Conservation (phyloP, 371 early-diverging fungal species). For the Mortierella sp. region DNA sequence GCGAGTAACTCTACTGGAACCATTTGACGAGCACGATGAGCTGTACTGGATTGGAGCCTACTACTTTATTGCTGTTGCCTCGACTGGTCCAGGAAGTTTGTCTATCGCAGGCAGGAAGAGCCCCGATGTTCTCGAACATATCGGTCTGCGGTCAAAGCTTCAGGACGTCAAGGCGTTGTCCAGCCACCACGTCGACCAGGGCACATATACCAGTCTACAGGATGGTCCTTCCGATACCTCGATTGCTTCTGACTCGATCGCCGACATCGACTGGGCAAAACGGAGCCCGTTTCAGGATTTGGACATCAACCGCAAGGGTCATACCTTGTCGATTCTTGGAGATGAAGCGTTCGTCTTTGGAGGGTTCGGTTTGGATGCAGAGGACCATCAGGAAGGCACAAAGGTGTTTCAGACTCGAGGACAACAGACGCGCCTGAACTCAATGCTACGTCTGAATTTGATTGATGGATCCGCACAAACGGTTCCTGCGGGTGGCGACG, state of each 20-base stretch:
- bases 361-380: constrained; percentile 47
- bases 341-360: constrained; percentile 45
- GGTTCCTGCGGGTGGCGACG: constrained; percentile 17
- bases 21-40: constrained; percentile 55
- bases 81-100: constrained; percentile 5
- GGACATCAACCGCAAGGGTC: constrained; percentile 51
- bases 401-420: constrained; percentile 37
- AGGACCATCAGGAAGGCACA: constrained; percentile 24
- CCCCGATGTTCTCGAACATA: constrained; percentile 35
- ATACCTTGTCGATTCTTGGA: constrained; percentile 40
- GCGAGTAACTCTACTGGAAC: constrained; percentile 35
- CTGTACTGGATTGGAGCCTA: constrained; percentile 51
- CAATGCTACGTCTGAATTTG: constrained; percentile 26
- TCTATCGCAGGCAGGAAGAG: constrained; percentile 4
- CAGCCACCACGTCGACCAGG: constrained; percentile 19
- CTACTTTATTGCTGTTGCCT: constrained; percentile 51
- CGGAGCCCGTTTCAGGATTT: constrained; percentile 20
- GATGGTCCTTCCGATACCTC: not conserved
- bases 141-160: constrained; percentile 27
- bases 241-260: not conserved
- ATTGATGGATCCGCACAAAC: constrained; percentile 22
- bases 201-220: constrained; percentile 15
- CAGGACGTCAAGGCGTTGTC: constrained; percentile 13
- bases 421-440: constrained; percentile 47
- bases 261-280: constrained; percentile 28